Base-by-base conservation (phyloP, 2,329 filamentous ascomycete genomes). In the Clonostachys rhizophaga region DNA sequence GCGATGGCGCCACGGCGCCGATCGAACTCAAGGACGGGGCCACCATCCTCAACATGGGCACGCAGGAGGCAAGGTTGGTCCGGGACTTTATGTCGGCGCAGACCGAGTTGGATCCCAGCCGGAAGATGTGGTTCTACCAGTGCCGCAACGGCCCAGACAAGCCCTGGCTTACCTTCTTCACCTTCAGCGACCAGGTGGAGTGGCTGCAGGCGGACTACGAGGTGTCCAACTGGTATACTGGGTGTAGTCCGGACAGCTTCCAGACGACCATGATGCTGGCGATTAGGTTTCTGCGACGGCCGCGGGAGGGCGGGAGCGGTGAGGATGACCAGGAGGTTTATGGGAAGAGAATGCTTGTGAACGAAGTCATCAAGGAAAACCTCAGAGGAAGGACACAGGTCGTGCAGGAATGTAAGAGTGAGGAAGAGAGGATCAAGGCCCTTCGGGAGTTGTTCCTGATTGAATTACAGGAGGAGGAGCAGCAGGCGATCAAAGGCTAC, bases 91-190 rank as follows among this genome's bases (percentile, higher is more conserved):
- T 79, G 37, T 69, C 76, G 5, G 62, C 66, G 13, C 67, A 76
- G 49, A 64, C 69, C 24, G 65, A 71, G 33, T 52, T 58, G 11
- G 20, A 54, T 51, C 39, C 56, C 8, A 66, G 70, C 42, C 61
- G 66, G 34, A 75, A 74, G 49, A 61, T 78, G 47, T 87, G 83
- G 84, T 72, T 86, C 48, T 86, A 84, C 57, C 75, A 86, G 61
- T 78, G 79, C 52, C 72, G 78, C 30, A 73, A 78, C 50, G 62
- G 64, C 50, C 61, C 63, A 0, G 66, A 63, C 42, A 67, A 70
- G 3, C 20, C 52, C 2, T 91, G 84, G 80, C 68, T 74, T 18
- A 68, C 77, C 2, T 76, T 73, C 43, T 89, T 88, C 60, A 79
- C 75, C 50, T 91, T 90, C 60, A 74, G 76, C 3, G 80, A 86